Base-by-base conservation (phyloP, 2,329 filamentous ascomycete genomes). In the Monilinia laxa region DNA sequence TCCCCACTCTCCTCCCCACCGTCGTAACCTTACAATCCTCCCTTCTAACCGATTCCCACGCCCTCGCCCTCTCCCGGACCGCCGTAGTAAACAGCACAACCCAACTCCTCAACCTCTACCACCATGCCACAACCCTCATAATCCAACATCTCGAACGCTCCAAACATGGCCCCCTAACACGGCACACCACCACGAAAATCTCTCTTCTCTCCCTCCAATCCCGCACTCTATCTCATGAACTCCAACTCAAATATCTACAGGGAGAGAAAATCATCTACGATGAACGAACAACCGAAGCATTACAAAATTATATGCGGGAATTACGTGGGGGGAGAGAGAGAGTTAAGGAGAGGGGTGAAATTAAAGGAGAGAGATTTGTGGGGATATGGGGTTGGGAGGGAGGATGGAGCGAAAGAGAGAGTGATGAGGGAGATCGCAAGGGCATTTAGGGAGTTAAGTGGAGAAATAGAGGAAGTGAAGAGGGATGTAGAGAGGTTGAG, bases 1-100 rank as follows among this genome's bases (percentile, higher is more conserved):
- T 88, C 60, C 79, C 84, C 1, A 77, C 79, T 23, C 78, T 89
- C 2, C 77, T 82, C 0, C 69, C 76, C 1, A 76, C 79, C 31
- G 75, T 81, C 23, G 69, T 75, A 4, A 67, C 77, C 2, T 79
- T 85, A 1, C 74, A 72, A 47, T 38, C 58, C 10, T 16, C 25
- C 14, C 49, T 55, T 16, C 11, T 25, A 23, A 53, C 4, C 14
- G 20, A 42, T n/a, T 23, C 20, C 9, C 38, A 62, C 53, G 18
- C n/a, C 31, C 59, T 67, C 3, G 23, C 40, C 18, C 38, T 42
- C 28, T 40, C 65, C 20, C 65, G 51, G 58, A 54, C 28, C 23
- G 16, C 28, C 23, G 1, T 67, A 1, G 38, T 31, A 31, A 64
- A 47, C 42, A 52, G 23, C n/a, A 63, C 79, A 7, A 70, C 69